phyloP scores from a whole-genome alignment of 495 filamentous ascomycete genomes.

The Talaromyces liani region DNA sequence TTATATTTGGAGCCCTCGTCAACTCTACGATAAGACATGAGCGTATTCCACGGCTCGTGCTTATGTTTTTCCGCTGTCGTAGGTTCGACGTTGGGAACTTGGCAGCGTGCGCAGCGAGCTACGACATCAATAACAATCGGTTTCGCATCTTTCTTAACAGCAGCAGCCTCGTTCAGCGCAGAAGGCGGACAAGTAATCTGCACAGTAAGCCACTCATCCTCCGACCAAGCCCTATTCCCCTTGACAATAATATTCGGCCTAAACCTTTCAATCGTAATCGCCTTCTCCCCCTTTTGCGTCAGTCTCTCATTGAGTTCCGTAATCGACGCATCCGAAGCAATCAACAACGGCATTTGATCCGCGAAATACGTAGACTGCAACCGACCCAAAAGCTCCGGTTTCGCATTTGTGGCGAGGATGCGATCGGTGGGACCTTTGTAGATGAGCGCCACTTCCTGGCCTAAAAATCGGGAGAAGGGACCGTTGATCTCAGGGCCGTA shows the following conservation, averaged over 20 bases:
- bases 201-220: conserved; percentile 77
- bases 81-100: conserved; percentile 78
- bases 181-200: conserved; percentile 38
- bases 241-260: conserved; percentile 75
- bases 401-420: conserved; percentile 32
- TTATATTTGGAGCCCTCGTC: conserved; percentile 64
- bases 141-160: not conserved
- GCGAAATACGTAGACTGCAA: conserved; percentile 33
- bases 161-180: not conserved
- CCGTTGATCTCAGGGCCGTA: conserved; percentile 27
- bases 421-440: conserved; percentile 38
- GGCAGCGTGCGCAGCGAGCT: conserved; percentile 69
- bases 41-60: conserved; percentile 67
- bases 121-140: conserved; percentile 50
- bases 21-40: conserved; percentile 63
- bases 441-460: conserved; percentile 25
- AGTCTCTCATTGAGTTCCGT: conserved; percentile 29
- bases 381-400: conserved; percentile 26
- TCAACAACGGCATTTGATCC: conserved; percentile 38
- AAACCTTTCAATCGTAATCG: conserved; percentile 54
- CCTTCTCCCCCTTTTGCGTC: conserved; percentile 14
- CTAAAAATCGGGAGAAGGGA: conserved; percentile 27
- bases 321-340: conserved; percentile 46
- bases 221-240: conserved; percentile 55
- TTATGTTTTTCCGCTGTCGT: conserved; percentile 60